phyloP scores from a whole-genome alignment of 495 filamentous ascomycete species.

The Poronia punctata region DNA sequence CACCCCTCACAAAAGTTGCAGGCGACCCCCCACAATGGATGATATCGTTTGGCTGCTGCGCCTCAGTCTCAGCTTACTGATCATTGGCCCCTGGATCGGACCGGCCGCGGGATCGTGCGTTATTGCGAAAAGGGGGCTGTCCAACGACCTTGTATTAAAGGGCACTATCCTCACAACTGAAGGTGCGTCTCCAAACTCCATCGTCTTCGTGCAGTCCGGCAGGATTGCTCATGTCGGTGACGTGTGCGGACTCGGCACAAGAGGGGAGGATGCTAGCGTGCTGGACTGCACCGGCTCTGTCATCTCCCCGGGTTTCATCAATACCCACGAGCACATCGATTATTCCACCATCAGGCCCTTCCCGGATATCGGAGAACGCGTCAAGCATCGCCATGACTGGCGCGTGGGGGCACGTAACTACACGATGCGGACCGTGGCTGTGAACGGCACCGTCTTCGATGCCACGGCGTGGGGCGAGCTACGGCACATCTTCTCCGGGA shows the following conservation, averaged over 20 bases:
- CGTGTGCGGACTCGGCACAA: slow-evolving; percentile 2
- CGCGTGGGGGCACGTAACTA: slow-evolving; percentile 5
- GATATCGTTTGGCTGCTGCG: no score
- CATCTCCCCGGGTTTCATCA: slow-evolving; percentile 48
- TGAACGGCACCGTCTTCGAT: slow-evolving; percentile 9
- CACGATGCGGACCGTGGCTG: slow-evolving; percentile 3
- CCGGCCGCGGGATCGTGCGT: background rate
- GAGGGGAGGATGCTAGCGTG: slow-evolving; percentile 15
- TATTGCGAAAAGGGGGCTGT: slow-evolving; percentile 8
- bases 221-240: slow-evolving; percentile 8
- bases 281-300: slow-evolving; percentile 47
- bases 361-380: slow-evolving; percentile 9
- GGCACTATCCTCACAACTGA: slow-evolving; percentile 11
- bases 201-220: slow-evolving; percentile 9
- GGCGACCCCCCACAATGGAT: no score
- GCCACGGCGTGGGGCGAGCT: slow-evolving; percentile 17
- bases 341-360: slow-evolving; percentile 8
- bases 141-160: slow-evolving; percentile 4
- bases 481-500: slow-evolving; percentile 16
- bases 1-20: no score
- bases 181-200: background rate
- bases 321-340: slow-evolving; percentile 45
- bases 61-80: background rate
- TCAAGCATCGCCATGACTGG: slow-evolving; percentile 15
- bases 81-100: background rate